Evolutionary conservation across 1,284 basidiomycete genomes (phyloP), one percentile per base, ranked within the genome.

Genomic region (Malassezia cuniculi): DNA sequence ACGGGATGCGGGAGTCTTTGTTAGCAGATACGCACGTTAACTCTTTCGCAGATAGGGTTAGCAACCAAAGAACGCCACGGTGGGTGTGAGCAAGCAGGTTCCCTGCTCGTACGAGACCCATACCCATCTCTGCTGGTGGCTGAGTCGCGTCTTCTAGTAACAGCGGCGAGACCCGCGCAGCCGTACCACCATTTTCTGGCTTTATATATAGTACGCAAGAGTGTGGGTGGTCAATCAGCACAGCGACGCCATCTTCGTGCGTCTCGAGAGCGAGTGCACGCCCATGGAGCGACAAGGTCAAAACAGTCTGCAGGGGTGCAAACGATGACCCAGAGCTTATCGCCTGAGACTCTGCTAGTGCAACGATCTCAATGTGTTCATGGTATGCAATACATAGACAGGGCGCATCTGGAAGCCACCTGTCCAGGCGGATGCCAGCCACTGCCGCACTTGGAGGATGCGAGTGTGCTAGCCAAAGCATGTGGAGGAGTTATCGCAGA

Each of bases 1-100:
- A 51, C 49, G 2, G 58, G 53, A 28, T 66, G 59, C 1, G 57
- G 59, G 3, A 62, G 40, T 17, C 61, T 52, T n/a, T n/a, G n/a
- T n/a, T n/a, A n/a, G n/a, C n/a, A n/a, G n/a, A n/a, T n/a, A n/a
- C n/a, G n/a, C n/a, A n/a, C n/a, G n/a, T n/a, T n/a, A n/a, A n/a
- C n/a, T n/a, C n/a, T n/a, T n/a, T n/a, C n/a, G n/a, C n/a, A n/a
- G n/a, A n/a, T n/a, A n/a, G n/a, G n/a, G n/a, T n/a, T n/a, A n/a
- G n/a, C n/a, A n/a, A n/a, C n/a, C n/a, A n/a, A n/a, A n/a, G n/a
- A n/a, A n/a, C n/a, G n/a, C n/a, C n/a, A n/a, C n/a, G n/a, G n/a
- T n/a, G n/a, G n/a, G n/a, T n/a, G n/a, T n/a, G n/a, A n/a, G n/a
- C n/a, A n/a, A n/a, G n/a, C n/a, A n/a, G n/a, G n/a, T n/a, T n/a